Evolutionary conservation across 2,329 filamentous ascomycete species (phyloP), one percentile per base, ranked within the genome.

Genomic region (Colletotrichum liriopes): DNA sequence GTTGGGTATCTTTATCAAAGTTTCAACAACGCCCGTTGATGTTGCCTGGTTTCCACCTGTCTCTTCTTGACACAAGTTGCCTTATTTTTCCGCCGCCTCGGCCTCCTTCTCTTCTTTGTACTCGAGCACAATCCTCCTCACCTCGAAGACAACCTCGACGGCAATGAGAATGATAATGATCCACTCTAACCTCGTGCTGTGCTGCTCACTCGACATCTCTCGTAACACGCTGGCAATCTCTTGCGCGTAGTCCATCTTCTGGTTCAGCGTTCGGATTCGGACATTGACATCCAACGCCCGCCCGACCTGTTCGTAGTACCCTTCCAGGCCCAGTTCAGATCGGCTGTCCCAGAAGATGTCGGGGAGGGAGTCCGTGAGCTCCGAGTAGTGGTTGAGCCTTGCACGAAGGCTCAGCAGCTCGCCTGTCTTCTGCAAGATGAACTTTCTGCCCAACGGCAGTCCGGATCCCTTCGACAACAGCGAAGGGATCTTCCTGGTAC

Each of bases 231-330:
- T 94, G 8, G 96, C 95, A 80, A 98, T 98, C 81, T 98, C 96
- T 78, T 96, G 94, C 1, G 96, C 96, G 81, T 99, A 98, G 79
- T 98, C 96, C 90, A 99, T 97, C 85, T 97, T 97, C 84, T 97
- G 94, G 81, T 99, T 99, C 76, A 98, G 84, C 23, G 94, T 92
- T 77, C 93, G 94, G 83, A 98, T 98, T 62, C 96, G 90, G 35
- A 96, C 94, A 43, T 94, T 93, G 32, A 98, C 95, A 81, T 98
- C 96, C 45, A 99, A 88, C 0, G 95, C 94, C 66, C 92, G 91
- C 51, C 96, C 95, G 51, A 98, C 94, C 81, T 96, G 93, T 76
- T 98, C 95, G 81, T 98, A 99, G 84, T 98, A 98, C 39, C 93
- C 93, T 81, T 98, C 96, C 2, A 99, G 87, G 0, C 95, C 94